phyloP scores from a whole-genome alignment of 495 filamentous ascomycete species.

The Entonaema liquescens region DNA sequence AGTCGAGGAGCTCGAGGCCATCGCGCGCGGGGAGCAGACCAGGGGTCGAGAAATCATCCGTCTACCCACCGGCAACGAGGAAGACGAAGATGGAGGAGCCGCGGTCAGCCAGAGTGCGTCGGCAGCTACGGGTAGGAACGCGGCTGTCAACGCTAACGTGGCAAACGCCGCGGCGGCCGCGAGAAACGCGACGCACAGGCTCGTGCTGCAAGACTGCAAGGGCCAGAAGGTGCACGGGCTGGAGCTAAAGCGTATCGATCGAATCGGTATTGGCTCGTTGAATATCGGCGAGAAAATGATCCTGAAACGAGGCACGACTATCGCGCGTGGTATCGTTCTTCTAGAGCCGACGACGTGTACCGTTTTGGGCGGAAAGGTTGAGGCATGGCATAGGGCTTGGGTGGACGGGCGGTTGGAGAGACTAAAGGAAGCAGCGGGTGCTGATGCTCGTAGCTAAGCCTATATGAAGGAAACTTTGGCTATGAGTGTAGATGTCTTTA shows the following conservation, averaged over 20 bases:
- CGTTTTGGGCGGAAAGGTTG: constrained; percentile 87
- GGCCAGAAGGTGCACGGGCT: constrained; percentile 76
- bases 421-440: constrained; percentile 67
- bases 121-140: constrained; percentile 33
- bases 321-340: constrained; percentile 81
- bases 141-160: constrained; percentile 29
- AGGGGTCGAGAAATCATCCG: constrained; percentile 85
- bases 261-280: constrained; percentile 69
- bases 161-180: constrained; percentile 29
- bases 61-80: constrained; percentile 58
- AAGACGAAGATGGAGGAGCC: constrained; percentile 2
- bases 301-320: constrained; percentile 65
- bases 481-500: too few relatives aligned
- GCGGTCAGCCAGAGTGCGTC: constrained; percentile 10
- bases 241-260: constrained; percentile 73
- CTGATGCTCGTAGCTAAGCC: constrained; percentile 24
- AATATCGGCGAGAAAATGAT: constrained; percentile 84
- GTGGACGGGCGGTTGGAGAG: constrained; percentile 72
- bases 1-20: constrained; percentile 83
- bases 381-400: constrained; percentile 80
- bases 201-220: constrained; percentile 81
- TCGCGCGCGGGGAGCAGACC: constrained; percentile 82
- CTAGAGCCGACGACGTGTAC: constrained; percentile 70
- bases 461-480: background rate
- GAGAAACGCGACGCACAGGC: constrained; percentile 73